These are phyloP conservation scores for Eucommia ulmoides DNA, from an alignment of 257 asterid species.

Conservation along the genomic window DNA sequence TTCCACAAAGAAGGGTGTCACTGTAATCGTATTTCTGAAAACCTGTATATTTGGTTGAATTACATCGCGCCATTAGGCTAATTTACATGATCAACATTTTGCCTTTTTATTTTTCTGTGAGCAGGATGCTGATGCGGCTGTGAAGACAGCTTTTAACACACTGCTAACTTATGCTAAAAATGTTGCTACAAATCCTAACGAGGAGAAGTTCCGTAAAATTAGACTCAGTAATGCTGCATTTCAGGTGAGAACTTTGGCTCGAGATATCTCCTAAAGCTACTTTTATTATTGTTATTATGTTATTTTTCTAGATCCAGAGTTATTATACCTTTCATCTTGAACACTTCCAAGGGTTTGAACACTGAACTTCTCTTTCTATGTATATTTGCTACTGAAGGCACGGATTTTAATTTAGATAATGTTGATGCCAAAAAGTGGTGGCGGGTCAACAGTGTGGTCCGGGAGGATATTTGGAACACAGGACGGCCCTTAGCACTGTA, in stretches of 20 bases:
- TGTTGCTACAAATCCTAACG: constrained; percentile 78
- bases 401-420: no score
- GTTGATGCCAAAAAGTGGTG: no score
- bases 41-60: no score
- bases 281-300: no score
- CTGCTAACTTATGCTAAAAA: constrained; percentile 78
- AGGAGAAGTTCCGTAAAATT: constrained; percentile 91
- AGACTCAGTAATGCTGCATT: constrained; percentile 72
- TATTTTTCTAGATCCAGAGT: no score
- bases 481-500: no score
- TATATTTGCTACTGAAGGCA: no score
- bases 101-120: constrained; percentile 14
- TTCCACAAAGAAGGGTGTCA: no score
- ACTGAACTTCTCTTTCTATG: no score
- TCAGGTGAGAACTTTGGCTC: constrained; percentile 38
- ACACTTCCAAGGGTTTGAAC: background rate
- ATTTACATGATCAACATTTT: constrained; percentile 3
- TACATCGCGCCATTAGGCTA: constrained; percentile 1
- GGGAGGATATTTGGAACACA: no score
- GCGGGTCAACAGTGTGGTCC: no score
- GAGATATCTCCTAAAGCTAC: background rate
- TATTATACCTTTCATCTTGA: background rate
- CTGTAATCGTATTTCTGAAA: no score
- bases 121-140: constrained; percentile 83
- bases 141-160: constrained; percentile 89